These are phyloP conservation scores for Fragaria vesca DNA, from an alignment of 306 rosid genomes.

Conservation along the genomic window DNA sequence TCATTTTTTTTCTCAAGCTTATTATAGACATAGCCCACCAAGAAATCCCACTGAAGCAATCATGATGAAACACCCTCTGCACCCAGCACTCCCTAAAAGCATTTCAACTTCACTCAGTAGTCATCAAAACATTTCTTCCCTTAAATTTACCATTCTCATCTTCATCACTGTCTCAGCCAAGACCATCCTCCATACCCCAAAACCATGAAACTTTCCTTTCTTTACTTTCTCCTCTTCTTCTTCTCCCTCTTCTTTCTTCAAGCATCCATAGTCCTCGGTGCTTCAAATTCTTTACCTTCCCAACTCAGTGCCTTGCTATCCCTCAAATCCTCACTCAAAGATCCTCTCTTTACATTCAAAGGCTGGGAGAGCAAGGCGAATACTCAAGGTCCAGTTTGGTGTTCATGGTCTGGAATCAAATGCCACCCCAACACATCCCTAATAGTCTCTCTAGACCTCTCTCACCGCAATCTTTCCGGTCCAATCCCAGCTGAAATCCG, in stretches of 20 bases:
- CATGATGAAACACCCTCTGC: constrained; percentile 86
- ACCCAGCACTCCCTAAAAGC: constrained; percentile 89
- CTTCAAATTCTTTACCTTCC: constrained; percentile 40
- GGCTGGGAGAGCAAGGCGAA: constrained; percentile 63
- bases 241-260: constrained; percentile 32
- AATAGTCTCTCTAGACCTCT: constrained; percentile 65
- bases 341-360: constrained; percentile 59
- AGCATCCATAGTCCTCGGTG: constrained; percentile 34
- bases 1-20: constrained; percentile 3
- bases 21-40: constrained; percentile 46
- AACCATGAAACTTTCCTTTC: constrained; percentile 64
- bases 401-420: constrained; percentile 81
- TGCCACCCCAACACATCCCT: constrained; percentile 62
- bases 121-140: constrained; percentile 73
- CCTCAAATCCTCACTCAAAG: constrained; percentile 61
- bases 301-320: constrained; percentile 66
- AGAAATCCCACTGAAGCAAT: constrained; percentile 71
- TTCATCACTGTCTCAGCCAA: constrained; percentile 41
- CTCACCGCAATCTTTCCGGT: constrained; percentile 79
- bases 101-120: constrained; percentile 29
- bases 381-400: constrained; percentile 60
- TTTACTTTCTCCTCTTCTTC: constrained; percentile 20
- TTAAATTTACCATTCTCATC: constrained; percentile 54
- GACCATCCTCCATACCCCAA: constrained; percentile 23
- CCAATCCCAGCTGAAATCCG: constrained; percentile 57